A percentile compares a stretch with the other conserved stretches of the same genome.
phyloP scores from a whole-genome alignment of 345 rosid species.

The Carallia brachiata region DNA sequence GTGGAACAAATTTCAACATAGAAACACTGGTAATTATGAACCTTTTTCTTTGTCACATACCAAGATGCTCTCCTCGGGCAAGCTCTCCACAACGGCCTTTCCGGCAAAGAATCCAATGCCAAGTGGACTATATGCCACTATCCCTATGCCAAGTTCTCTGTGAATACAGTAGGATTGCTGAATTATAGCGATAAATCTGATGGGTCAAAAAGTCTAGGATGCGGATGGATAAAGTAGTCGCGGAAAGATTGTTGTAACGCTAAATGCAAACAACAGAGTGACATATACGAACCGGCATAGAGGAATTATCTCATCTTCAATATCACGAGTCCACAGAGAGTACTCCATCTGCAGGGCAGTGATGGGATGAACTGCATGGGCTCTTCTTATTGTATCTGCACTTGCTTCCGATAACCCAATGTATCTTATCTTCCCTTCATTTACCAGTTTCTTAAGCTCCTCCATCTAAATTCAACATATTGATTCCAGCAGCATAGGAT shows the following conservation, averaged over 20 bases:
- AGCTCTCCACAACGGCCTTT: conserved; percentile 34
- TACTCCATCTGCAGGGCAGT: conserved; percentile 44
- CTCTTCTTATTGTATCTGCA: conserved; percentile 36
- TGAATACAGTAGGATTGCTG: not conserved
- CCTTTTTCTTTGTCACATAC: conserved; percentile 11
- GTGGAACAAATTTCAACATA: not conserved
- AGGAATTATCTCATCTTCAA: conserved; percentile 37
- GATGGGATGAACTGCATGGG: conserved; percentile 40
- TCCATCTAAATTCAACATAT: conserved; percentile 22
- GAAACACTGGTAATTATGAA: not conserved
- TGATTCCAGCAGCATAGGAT: not conserved
- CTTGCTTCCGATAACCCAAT: conserved; percentile 44
- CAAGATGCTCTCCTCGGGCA: conserved; percentile 23
- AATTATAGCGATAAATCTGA: too few relatives aligned
- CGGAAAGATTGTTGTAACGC: too few relatives aligned
- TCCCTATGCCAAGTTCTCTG: conserved; percentile 43
- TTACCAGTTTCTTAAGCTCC: conserved; percentile 45
- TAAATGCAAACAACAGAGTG: not conserved
- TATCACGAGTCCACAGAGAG: conserved; percentile 40
- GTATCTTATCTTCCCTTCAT: conserved; percentile 42
- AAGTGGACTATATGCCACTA: conserved; percentile 37
- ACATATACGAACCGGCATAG: conserved; percentile 32
- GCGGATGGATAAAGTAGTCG: too few relatives aligned
- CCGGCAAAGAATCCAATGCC: conserved; percentile 44
- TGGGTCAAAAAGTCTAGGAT: too few relatives aligned